Percentiles rank a stretch among this genome's conserved stretches.
These are phyloP conservation scores for Tetraselmis chui DNA, from an alignment of 139 green algal species.

Conservation along the genomic window DNA sequence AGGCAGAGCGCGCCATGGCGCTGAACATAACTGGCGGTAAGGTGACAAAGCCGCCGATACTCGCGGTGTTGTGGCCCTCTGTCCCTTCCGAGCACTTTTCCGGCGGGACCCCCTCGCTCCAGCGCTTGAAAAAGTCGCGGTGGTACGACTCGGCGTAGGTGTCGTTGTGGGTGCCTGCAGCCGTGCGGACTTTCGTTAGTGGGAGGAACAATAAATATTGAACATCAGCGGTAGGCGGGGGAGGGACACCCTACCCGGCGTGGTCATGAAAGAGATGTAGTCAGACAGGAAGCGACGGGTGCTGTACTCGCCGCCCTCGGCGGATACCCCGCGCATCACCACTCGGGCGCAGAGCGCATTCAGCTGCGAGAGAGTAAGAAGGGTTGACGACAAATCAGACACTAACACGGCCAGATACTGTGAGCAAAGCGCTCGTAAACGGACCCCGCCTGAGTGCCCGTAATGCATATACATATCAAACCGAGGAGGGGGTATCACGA, in stretches of 20 bases:
- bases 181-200: no score
- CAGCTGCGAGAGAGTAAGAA: slow-evolving; percentile 9
- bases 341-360: slow-evolving; percentile 48
- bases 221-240: no score
- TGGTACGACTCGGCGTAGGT: slow-evolving; percentile 57
- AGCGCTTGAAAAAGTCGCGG: slow-evolving; percentile 56
- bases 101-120: slow-evolving; percentile 34
- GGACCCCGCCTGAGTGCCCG: no score
- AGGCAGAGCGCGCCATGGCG: slow-evolving; percentile 2
- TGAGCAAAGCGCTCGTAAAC: no score
- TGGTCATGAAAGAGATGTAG: slow-evolving; percentile 66
- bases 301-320: slow-evolving; percentile 16
- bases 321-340: slow-evolving; percentile 34
- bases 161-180: slow-evolving; percentile 51
- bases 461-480: no score
- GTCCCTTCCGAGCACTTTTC: slow-evolving; percentile 43
- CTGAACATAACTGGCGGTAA: slow-evolving; percentile 44
- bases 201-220: no score
- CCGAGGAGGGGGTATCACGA: no score
- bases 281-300: slow-evolving; percentile 21
- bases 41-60: slow-evolving; percentile 63
- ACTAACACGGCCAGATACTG: no score
- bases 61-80: slow-evolving; percentile 54
- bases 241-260: slow-evolving; percentile 37
- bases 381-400: neutral